These are phyloP conservation scores for Phaffomyces antillensis DNA, from an alignment of 805 yeast genomes.

Conservation along the genomic window DNA sequence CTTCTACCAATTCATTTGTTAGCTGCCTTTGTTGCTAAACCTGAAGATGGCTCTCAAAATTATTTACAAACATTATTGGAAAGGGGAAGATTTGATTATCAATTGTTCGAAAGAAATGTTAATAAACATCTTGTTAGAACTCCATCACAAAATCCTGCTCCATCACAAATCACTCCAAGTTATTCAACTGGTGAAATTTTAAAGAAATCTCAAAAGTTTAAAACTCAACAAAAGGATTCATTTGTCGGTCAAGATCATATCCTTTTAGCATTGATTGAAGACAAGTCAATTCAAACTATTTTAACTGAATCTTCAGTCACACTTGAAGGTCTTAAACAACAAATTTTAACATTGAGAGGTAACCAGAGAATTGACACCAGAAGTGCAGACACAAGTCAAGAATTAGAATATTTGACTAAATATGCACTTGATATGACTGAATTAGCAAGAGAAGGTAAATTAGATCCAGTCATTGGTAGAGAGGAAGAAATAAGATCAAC, in stretches of 20 bases:
- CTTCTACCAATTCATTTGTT: constrained; percentile 82
- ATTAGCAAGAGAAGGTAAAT: constrained; percentile 86
- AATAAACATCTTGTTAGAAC: constrained; percentile 76
- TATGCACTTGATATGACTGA: constrained; percentile 94
- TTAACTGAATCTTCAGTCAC: constrained; percentile 69
- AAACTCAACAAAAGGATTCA: constrained; percentile 82
- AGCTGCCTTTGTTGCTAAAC: constrained; percentile 77
- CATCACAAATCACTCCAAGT: constrained; percentile 69
- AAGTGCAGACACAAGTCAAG: constrained; percentile 83
- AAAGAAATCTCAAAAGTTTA: constrained; percentile 67
- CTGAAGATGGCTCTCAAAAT: constrained; percentile 46
- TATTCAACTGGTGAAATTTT: constrained; percentile 72
- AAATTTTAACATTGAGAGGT: constrained; percentile 78
- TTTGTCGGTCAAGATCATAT: constrained; percentile 94
- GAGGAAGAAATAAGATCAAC: constrained; percentile 97
- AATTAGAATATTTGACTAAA: constrained; percentile 76
- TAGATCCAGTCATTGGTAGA: constrained; percentile 98
- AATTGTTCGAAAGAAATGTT: constrained; percentile 66
- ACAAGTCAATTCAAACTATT: constrained; percentile 57
- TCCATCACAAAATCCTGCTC: constrained; percentile 88
- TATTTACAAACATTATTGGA: constrained; percentile 80
- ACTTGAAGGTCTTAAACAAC: constrained; percentile 65
- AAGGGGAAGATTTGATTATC: constrained; percentile 85
- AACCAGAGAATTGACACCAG: constrained; percentile 87
- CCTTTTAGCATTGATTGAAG: constrained; percentile 77